Evolutionary conservation across 140 eudicot genomes (phyloP), one percentile per base, ranked within the genome.

Genomic region (Senecio squalidus): DNA sequence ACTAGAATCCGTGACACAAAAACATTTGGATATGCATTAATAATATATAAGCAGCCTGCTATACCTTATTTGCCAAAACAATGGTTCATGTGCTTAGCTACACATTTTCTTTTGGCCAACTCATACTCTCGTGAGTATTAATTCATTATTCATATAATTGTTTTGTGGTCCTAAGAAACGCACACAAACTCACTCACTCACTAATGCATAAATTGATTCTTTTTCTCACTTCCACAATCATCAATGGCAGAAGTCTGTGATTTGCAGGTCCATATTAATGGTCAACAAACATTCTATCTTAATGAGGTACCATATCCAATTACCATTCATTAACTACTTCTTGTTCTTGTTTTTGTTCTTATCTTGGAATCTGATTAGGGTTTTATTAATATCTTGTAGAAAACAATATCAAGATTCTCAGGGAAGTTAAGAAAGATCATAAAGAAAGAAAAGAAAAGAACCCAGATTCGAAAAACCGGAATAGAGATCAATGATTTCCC

Each of bases 231-330:
- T n/a, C n/a, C n/a, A n/a, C n/a, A n/a, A n/a, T n/a, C n/a, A 45
- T 45, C 52, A 17, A 89, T 84, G 95, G 60, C n/a, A n/a, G n/a
- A 93, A 72, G 84, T 68, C 67, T 76, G 81, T 76, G 86, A 85
- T 71, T 85, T 89, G 59, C 90, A 85, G 81, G 66, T 89, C 76
- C 84, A 80, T 60, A 70, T 89, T 38, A 80, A 85, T 80, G 86
- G 89, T 58, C 93, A 82, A 69, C 95, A 85, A 50, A 85, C 95
- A 55, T 89, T 89, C 94, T 80, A 82, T 58, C 75, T 82, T 51
- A 76, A 80, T 58, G 77, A 89, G 97, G 97, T 89, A 84, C 17
- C n/a, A n/a, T 2, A 13, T 5, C 0, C n/a, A n/a, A n/a, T 34
- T 1, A 18, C 46, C 54, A 13, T 3, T 39, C 29, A 28, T 10